phyloP scores from a whole-genome alignment of 352 stramenopile species.

The Phytophthora chlamydospora region DNA sequence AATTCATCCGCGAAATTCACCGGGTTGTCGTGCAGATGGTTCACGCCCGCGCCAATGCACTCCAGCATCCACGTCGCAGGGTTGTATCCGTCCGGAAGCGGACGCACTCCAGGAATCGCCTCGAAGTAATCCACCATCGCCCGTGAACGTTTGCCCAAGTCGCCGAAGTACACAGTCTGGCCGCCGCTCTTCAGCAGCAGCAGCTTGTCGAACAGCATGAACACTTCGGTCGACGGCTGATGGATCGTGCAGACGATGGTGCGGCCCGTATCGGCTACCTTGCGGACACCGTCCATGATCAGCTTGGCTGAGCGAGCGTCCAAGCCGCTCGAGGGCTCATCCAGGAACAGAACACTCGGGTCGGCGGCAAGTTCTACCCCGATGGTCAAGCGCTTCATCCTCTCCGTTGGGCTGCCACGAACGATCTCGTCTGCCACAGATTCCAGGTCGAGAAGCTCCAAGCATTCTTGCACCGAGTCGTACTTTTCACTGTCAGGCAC shows the following conservation, averaged over 20 bases:
- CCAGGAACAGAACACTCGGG: slow-evolving; percentile 77
- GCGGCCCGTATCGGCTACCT: slow-evolving; percentile 59
- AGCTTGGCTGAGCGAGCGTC: slow-evolving; percentile 62
- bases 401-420: slow-evolving; percentile 43
- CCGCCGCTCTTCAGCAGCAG: slow-evolving; percentile 88
- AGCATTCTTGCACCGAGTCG: slow-evolving; percentile 36
- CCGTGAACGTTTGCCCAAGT: slow-evolving; percentile 58
- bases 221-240: slow-evolving; percentile 86
- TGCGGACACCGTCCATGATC: slow-evolving; percentile 75
- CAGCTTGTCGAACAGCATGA: slow-evolving; percentile 84
- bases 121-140: slow-evolving; percentile 69
- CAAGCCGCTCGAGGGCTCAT: slow-evolving; percentile 63
- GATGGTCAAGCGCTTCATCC: slow-evolving; percentile 64
- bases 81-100: slow-evolving; percentile 71
- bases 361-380: slow-evolving; percentile 89
- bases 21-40: slow-evolving; percentile 5
- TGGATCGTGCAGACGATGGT: slow-evolving; percentile 93
- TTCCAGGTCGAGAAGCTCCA: slow-evolving; percentile 43
- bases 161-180: slow-evolving; percentile 82
- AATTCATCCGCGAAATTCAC: slow-evolving; percentile 35
- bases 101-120: slow-evolving; percentile 60
- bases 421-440: slow-evolving; percentile 42
- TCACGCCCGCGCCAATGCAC: slow-evolving; percentile 45
- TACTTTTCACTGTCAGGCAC: slow-evolving; percentile 38
- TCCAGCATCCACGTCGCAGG: slow-evolving; percentile 92